Evolutionary conservation across 1,139 yeast species (phyloP).

Genomic region (Candida dubliniensis): DNA sequence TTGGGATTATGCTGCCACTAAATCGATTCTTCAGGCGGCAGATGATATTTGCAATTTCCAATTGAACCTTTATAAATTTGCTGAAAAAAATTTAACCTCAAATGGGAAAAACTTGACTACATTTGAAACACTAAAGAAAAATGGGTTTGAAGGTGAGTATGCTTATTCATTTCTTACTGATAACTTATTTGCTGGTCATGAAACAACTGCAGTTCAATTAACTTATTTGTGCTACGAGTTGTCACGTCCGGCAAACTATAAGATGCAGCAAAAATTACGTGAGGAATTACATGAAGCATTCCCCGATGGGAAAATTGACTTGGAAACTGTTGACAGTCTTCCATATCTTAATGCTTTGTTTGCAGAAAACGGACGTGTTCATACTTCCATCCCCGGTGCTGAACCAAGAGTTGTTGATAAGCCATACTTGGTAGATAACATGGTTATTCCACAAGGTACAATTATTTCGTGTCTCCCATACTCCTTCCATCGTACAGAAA

Average conservation of each 20-base stretch:
- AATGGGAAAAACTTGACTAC: constrained; percentile 28
- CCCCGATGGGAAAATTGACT: constrained; percentile 33
- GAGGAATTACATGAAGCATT: constrained; percentile 40
- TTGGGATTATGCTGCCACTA: constrained; percentile 51
- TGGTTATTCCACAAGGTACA: constrained; percentile 50
- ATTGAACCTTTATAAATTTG: constrained; percentile 37
- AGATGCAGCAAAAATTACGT: constrained; percentile 43
- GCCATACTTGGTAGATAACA: constrained; percentile 20
- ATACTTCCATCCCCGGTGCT: constrained; percentile 73
- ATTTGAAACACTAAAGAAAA: constrained; percentile 33
- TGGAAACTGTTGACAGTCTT: constrained; percentile 47
- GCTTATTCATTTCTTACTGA: constrained; percentile 46
- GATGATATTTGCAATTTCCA: constrained; percentile 52
- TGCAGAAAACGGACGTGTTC: constrained; percentile 59
- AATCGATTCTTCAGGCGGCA: constrained; percentile 38
- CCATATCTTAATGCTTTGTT: constrained; percentile 59
- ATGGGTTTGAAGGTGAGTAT: constrained; percentile 30
- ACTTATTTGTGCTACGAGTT: constrained; percentile 61
- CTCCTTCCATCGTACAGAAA: constrained; percentile 56
- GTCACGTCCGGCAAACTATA: constrained; percentile 47
- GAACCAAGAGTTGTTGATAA: constrained; percentile 58
- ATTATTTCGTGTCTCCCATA: constrained; percentile 66
- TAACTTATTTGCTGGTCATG: constrained; percentile 66
- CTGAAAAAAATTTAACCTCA: constrained; percentile 33
- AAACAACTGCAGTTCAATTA: constrained; percentile 70